Evolutionary conservation across 2,329 filamentous ascomycete genomes (phyloP), one percentile per base, ranked within the genome.

Genomic region (Macroventuria anomochaeta): DNA sequence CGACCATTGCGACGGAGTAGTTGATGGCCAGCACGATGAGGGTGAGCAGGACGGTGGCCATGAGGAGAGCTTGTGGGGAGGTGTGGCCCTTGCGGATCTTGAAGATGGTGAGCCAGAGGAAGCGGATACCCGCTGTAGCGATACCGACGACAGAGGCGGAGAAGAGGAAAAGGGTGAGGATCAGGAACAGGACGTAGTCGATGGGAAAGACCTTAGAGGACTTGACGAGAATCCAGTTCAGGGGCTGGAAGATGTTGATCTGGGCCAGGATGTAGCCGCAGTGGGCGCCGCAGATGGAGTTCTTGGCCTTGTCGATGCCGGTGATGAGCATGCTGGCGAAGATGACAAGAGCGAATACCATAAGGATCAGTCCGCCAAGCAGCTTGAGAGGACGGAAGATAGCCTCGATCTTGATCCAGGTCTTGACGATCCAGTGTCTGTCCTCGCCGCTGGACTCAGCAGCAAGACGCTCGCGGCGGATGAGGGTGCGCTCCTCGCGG

Each of bases 301-400:
- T 97, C 75, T 89, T 93, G 29, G 92, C 91, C 79, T 97, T 97
- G 83, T 99, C 95, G 68, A 97, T 92, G 62, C 87, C 89, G 0
- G 93, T 97, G 71, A 97, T 89, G 63, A 97, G 83, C 91, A 99
- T 97, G 11, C 91, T 96, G 7, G 88, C 83, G 83, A 91, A 96
- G 62, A 96, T 83, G 34, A 96, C 63, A 12, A 96, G 75, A 0
- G 90, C 83, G 18, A 96, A 72, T 1, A 91, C 62, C 26, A 97
- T 81, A 2, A 97, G 78, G 0, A 96, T 63, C 41, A 97, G 80
- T 12, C 95, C 95, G 1, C 91, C 89, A 12, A 97, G 75, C 34
- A 97, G 85, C 78, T 96, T 96, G 65, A 99, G 79, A 1, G 95
- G 95, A 7, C 93, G 85, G 75, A 97, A 89, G 31, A 96, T 76